Base-by-base conservation (phyloP, 495 filamentous ascomycete genomes). In the Penicillium crystallinum region DNA sequence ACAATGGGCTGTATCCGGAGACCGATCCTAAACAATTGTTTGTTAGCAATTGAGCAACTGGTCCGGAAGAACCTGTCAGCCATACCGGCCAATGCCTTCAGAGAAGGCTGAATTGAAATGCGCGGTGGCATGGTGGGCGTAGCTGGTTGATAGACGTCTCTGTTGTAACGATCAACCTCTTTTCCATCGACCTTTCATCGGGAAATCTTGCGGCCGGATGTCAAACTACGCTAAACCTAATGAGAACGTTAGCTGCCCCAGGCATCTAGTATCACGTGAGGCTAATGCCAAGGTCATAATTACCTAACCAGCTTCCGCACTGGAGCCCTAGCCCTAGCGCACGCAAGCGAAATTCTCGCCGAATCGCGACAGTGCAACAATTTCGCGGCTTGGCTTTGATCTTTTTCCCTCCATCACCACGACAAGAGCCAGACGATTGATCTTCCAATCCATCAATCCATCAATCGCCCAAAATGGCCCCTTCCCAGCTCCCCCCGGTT, bases 391-490 rank as follows among this genome's bases (percentile, higher is more conserved):
- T 54, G 64, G 59, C 65, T 68, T 68, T 61, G 59, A 62, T 62
- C 61, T 62, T 56, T 50, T 62, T 65, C 61, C 59, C 61, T 70
- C 65, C 67, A 73, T 67, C 64, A 67, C 61, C 66, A 63, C 69
- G 70, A 73, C 72, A 74, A 74, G 73, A 68, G 71, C 73, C 73
- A 74, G 58, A 64, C 71, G 72, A 73, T 75, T 79, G 76, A 79
- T 78, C 72, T 62, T 71, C 74, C 70, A 76, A 68, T 66, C 48
- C 73, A 61, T 66, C 69, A 63, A 67, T 72, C 67, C 65, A 75
- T 74, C 75, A 80, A 77, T 76, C 78, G 75, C 73, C 81, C 81
- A 90, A 82, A 73, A 97, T 97, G 92, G 89, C 92, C 69, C 89
- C 91, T 68, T 78, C 86, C 54, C 91, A 96, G 75, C 87, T 95